These are phyloP conservation scores for Laguncularia racemosa DNA, from an alignment of 345 rosid genomes.

Conservation along the genomic window DNA sequence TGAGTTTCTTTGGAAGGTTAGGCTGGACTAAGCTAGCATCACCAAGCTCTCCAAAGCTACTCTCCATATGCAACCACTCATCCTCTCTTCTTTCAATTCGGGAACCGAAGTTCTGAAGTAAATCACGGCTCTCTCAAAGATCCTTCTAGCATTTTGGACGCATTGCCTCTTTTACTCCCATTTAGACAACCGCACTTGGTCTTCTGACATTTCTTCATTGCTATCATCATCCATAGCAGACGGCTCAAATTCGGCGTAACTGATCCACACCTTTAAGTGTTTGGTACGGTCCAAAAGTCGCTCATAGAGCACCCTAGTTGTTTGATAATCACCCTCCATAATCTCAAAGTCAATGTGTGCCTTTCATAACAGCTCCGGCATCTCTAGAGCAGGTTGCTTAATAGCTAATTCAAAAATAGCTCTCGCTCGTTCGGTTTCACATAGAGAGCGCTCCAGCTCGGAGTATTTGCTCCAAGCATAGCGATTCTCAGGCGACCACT, in stretches of 20 bases:
- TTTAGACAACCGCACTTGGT: conserved; percentile 19
- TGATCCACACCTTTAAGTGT: conserved; percentile 91
- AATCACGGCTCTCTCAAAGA: conserved; percentile 26
- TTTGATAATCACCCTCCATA: conserved; percentile 66
- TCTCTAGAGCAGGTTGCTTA: conserved; percentile 70
- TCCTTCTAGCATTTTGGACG: conserved; percentile 15
- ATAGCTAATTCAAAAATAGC: conserved; percentile 82
- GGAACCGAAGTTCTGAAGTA: conserved; percentile 31
- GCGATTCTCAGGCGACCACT: conserved; percentile 88
- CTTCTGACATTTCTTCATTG: conserved; percentile 23
- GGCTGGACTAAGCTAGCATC: conserved; percentile 56
- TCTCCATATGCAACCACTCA: conserved; percentile 73
- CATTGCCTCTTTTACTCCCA: conserved; percentile 19
- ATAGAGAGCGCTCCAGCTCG: conserved; percentile 65
- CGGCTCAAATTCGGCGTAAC: conserved; percentile 82
- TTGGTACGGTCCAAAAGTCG: conserved; percentile 76
- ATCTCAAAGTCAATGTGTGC: conserved; percentile 92
- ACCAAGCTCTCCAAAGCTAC: conserved; percentile 54
- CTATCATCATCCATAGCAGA: conserved; percentile 34
- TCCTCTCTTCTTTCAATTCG: conserved; percentile 31
- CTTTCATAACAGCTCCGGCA: conserved; percentile 96
- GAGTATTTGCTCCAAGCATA: conserved; percentile 94
- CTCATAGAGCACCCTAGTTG: conserved; percentile 65
- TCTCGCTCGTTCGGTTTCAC: conserved; percentile 70
- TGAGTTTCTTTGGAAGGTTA: conserved; percentile 82